A percentile compares a stretch with the other conserved stretches of the same genome.
phyloP scores from a whole-genome alignment of 2,329 filamentous ascomycete genomes.

The Diplodia sapinea region DNA sequence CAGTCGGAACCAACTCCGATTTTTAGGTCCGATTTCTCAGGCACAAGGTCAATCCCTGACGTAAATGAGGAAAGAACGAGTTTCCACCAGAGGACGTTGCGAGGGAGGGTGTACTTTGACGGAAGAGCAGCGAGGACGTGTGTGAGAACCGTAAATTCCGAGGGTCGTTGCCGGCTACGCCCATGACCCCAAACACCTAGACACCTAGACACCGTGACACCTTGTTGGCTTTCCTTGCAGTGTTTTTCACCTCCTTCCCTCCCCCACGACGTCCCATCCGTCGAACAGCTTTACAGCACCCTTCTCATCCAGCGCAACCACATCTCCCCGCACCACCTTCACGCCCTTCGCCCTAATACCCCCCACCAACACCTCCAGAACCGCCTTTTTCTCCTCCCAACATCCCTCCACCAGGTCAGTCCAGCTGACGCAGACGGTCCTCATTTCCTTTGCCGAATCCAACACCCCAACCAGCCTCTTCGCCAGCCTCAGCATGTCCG shows the following conservation, averaged over 20 bases:
- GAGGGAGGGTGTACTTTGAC: neutral
- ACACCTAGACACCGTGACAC: neutral
- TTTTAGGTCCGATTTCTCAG: no score
- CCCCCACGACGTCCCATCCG: neutral
- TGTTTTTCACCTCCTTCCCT: neutral
- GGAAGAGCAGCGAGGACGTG: neutral
- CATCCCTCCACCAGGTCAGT: constrained; percentile 22
- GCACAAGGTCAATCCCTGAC: neutral
- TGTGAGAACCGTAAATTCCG: neutral
- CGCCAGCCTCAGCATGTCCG: constrained; percentile 19
- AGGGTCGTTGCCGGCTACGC: neutral
- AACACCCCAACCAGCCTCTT: constrained; percentile 17
- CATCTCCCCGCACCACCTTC: constrained; percentile 1
- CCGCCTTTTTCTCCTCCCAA: constrained; percentile 15
- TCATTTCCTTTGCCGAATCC: constrained; percentile 4
- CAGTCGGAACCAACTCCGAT: neutral
- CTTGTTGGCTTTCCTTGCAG: neutral
- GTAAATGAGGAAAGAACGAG: neutral
- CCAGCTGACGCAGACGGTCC: constrained; percentile 6
- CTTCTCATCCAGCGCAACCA: constrained; percentile 15
- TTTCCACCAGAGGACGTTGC: neutral
- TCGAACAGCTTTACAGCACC: constrained; percentile 4
- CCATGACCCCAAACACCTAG: neutral
- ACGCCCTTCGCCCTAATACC: constrained; percentile 6
- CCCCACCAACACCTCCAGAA: constrained; percentile 1